Evolutionary conservation across 164 flowering plant genomes (phyloP).

Genomic region (Platanus orientalis): DNA sequence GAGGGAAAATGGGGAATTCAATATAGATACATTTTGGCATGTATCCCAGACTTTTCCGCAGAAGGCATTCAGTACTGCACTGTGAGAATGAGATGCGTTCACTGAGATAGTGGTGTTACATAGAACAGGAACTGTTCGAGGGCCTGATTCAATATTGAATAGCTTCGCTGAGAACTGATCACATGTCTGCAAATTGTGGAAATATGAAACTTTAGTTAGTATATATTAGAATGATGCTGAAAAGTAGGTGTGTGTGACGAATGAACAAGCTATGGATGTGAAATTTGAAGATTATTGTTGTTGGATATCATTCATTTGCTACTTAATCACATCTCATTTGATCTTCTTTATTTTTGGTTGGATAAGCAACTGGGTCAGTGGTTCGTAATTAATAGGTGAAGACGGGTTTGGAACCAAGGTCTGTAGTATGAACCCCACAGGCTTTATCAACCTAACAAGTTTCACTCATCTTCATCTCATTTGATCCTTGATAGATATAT

Average conservation of each 20-base stretch:
- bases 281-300: too few species aligned
- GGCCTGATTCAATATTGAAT: slow-evolving; percentile 33
- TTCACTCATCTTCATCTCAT: too few species aligned
- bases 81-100: slow-evolving; percentile 43
- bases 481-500: too few species aligned
- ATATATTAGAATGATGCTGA: not conserved
- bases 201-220: too few species aligned
- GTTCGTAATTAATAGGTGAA: too few species aligned
- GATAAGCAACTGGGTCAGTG: too few species aligned
- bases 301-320: not conserved
- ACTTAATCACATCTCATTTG: too few species aligned
- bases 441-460: too few species aligned
- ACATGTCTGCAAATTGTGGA: slow-evolving; percentile 51
- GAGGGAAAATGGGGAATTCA: slow-evolving; percentile 67
- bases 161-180: slow-evolving; percentile 80
- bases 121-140: slow-evolving; percentile 58
- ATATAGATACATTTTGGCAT: slow-evolving; percentile 62
- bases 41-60: slow-evolving; percentile 77
- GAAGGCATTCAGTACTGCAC: slow-evolving; percentile 34
- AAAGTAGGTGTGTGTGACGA: not conserved
- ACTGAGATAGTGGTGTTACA: slow-evolving; percentile 63
- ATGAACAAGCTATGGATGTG: not conserved
- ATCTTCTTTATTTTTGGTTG: too few species aligned
- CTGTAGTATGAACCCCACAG: too few species aligned
- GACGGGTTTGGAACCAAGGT: too few species aligned